phyloP scores from a whole-genome alignment of 805 yeast genomes.

The Saccharomycopsis malanga region DNA sequence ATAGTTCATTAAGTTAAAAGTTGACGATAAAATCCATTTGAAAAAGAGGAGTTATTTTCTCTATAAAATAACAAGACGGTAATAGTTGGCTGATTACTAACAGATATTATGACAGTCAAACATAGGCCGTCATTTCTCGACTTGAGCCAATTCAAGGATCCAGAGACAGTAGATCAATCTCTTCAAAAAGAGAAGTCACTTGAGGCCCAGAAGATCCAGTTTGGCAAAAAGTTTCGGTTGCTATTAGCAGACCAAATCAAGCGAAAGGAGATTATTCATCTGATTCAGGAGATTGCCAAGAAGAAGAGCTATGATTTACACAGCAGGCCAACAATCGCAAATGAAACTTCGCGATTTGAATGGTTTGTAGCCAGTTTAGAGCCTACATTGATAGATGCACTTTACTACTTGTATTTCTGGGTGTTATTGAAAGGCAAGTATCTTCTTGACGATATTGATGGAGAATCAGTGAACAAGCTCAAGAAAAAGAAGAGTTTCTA shows the following conservation, averaged over 20 bases:
- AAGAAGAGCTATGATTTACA: slow-evolving; percentile 11
- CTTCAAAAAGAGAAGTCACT: background rate
- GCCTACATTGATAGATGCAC: slow-evolving; percentile 17
- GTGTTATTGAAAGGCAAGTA: slow-evolving; percentile 18
- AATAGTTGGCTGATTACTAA: no score
- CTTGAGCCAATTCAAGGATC: background rate
- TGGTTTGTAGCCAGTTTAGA: slow-evolving; percentile 20
- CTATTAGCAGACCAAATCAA: slow-evolving; percentile 19
- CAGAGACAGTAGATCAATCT: background rate
- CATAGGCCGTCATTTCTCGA: slow-evolving; percentile 1
- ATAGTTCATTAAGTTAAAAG: no score
- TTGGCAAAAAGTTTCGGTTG: slow-evolving; percentile 7
- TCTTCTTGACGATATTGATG: slow-evolving; percentile 16
- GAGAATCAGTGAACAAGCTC: slow-evolving; percentile 7
- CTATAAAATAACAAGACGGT: no score
- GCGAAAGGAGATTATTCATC: slow-evolving; percentile 17
- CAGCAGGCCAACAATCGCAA: slow-evolving; percentile 14
- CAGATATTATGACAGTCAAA: background rate
- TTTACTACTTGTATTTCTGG: slow-evolving; percentile 22
- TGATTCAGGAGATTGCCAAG: slow-evolving; percentile 18
- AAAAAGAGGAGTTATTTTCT: no score
- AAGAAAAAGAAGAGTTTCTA: slow-evolving; percentile 10
- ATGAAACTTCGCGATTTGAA: slow-evolving; percentile 15
- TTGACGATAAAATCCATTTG: no score
- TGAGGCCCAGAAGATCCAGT: background rate